A percentile compares a stretch with the other conserved stretches of the same genome.
Conservation (phyloP, 169 alveolate genomes). For the Toxoplasma gondii region DNA sequence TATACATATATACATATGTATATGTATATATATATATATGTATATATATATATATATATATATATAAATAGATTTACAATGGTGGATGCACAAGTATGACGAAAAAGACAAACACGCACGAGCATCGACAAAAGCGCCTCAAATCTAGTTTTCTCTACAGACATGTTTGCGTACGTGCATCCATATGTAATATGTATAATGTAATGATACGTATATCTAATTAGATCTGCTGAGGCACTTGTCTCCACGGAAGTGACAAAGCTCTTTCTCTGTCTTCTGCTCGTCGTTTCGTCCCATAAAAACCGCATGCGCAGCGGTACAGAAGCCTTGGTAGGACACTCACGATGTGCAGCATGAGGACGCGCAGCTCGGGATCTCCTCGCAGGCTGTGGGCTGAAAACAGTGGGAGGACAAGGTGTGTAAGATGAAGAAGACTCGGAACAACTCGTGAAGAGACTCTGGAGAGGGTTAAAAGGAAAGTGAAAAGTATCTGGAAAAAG, state of each 20-base stretch:
- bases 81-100: neutral
- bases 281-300: too few species aligned
- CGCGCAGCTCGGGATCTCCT: constrained; percentile 37
- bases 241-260: too few species aligned
- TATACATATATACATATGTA: neutral
- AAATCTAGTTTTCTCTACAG: neutral
- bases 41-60: neutral
- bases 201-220: neutral
- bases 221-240: too few species aligned
- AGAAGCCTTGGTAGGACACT: too few species aligned
- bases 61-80: neutral
- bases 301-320: too few species aligned
- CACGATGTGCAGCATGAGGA: constrained; percentile 37
- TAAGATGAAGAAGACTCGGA: too few species aligned
- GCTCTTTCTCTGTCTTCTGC: too few species aligned
- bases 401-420: too few species aligned
- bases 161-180: neutral
- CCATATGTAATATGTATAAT: neutral
- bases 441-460: too few species aligned
- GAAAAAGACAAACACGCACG: neutral
- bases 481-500: neutral
- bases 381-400: constrained; percentile 26
- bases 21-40: neutral
- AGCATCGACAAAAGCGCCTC: too few species aligned
- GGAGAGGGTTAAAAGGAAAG: too few species aligned